phyloP scores from a whole-genome alignment of 305 asterid species.

The Fraxinus greggii region DNA sequence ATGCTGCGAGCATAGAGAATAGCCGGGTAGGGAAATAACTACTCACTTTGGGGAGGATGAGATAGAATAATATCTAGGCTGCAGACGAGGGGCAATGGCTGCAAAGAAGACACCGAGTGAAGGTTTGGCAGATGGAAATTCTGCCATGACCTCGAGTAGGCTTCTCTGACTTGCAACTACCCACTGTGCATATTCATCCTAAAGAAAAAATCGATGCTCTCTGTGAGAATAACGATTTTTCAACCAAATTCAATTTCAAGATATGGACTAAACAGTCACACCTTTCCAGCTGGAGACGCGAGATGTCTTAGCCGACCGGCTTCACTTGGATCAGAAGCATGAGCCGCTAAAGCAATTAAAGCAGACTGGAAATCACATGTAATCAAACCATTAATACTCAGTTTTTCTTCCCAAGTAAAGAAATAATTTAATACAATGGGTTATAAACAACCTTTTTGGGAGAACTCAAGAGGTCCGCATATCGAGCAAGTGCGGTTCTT shows the following conservation, averaged over 20 bases:
- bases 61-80: conserved; percentile 92
- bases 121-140: conserved; percentile 92
- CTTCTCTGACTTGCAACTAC: conserved; percentile 79
- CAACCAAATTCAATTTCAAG: not conserved
- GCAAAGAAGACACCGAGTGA: conserved; percentile 97
- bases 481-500: conserved; percentile 75
- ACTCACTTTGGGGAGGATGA: conserved; percentile 94
- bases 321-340: conserved; percentile 78
- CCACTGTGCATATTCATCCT: conserved; percentile 94
- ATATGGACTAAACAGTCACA: conserved; percentile 26
- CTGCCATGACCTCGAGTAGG: conserved; percentile 90
- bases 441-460: conserved; percentile 68
- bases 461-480: conserved; percentile 84
- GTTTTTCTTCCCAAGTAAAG: not conserved
- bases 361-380: conserved; percentile 55
- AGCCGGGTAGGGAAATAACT: not conserved
- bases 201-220: conserved; percentile 22
- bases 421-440: not conserved
- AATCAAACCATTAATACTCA: conserved; percentile 14
- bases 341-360: conserved; percentile 73
- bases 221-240: conserved; percentile 11
- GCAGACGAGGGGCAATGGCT: conserved; percentile 84
- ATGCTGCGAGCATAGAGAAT: not conserved
- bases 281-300: conserved; percentile 98
- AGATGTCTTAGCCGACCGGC: conserved; percentile 80